Evolutionary conservation across 495 filamentous ascomycete species (phyloP), one percentile per base, ranked within the genome.

Genomic region (Penicillium flavigenum): DNA sequence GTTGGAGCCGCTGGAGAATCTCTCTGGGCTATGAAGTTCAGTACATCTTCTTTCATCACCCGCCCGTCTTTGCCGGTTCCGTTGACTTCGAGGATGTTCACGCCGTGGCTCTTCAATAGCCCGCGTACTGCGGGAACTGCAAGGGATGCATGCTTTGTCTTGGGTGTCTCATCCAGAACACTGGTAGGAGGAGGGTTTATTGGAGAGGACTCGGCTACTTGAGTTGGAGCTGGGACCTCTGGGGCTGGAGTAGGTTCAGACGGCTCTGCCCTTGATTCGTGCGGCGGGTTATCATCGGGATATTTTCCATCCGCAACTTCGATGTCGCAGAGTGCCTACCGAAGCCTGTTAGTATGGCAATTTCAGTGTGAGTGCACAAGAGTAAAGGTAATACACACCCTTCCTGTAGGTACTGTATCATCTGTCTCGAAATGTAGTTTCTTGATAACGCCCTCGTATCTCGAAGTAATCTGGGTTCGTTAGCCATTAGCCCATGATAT

Each of bases 81-180:
- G 39, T 74, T 71, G 32, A 99, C 73, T 34, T 95, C 81, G 48
- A 79, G 72, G 51, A 99, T 93, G 42, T 90, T 78, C 31, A 98
- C 73, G 31, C 86, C 79, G 11, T 88, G 74, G 57, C 90, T 85
- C 67, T 91, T 96, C 5, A 86, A 83, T 3, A 96, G 77, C 49
- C 93, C 92, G 60, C 95, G 87, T 24, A 98, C 93, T 10, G 95
- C 95, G 20, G 95, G 95, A 10, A 92, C 96, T 45, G 95, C 93
- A 26, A 97, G 78, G 4, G 84, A 76, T 54, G 86, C 82, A 72
- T 86, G 81, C 56, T 82, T 88, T 53, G 76, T 73, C 36, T 62
- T 69, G 14, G 66, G 59, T 3, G 38, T 41, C 41, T 61, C 62
- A 6, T 27, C 26, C 0, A 36, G 16, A 19, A 36, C 26, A 31